Conservation (phyloP, 208 protist genomes). For the Acanthamoeba lenticulata region DNA sequence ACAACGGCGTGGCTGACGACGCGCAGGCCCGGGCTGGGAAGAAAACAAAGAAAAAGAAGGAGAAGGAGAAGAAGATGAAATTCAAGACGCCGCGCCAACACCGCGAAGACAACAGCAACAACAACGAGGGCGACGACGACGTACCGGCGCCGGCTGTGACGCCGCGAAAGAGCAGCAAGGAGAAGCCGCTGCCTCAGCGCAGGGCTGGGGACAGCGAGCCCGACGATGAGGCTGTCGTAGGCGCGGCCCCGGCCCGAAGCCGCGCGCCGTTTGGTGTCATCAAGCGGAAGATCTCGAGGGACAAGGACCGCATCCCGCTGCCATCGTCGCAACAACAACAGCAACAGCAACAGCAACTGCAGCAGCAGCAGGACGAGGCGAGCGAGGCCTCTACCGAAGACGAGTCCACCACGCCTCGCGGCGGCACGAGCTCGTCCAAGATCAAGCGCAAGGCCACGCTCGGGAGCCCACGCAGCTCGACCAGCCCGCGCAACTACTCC, state of each 20-base stretch:
- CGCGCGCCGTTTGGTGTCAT: too few relatives aligned
- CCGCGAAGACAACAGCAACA: not conserved
- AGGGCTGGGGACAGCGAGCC: not conserved
- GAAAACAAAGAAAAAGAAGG: slow-evolving; percentile 15
- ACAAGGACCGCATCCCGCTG: not conserved
- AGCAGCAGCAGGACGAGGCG: not conserved
- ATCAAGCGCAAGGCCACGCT: too few relatives aligned
- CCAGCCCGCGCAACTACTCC: too few relatives aligned
- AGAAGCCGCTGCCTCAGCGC: not conserved
- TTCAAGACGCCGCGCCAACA: not conserved
- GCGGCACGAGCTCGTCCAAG: too few relatives aligned
- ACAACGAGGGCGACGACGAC: not conserved
- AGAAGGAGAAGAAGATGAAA: not conserved
- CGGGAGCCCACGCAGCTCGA: too few relatives aligned
- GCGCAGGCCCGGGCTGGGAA: not conserved
- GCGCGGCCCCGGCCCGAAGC: too few relatives aligned
- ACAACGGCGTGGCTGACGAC: not conserved
- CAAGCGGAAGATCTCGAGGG: not conserved
- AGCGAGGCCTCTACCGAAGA: not conserved
- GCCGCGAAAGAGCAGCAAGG: not conserved
- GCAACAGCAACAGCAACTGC: not conserved
- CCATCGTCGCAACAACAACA: not conserved
- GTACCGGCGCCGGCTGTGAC: not conserved
- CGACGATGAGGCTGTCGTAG: not conserved
- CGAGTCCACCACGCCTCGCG: not conserved